Evolutionary conservation across 768 basidiomycete genomes (phyloP), one percentile per base, ranked within the genome.

Genomic region (Kwoniella sp.): DNA sequence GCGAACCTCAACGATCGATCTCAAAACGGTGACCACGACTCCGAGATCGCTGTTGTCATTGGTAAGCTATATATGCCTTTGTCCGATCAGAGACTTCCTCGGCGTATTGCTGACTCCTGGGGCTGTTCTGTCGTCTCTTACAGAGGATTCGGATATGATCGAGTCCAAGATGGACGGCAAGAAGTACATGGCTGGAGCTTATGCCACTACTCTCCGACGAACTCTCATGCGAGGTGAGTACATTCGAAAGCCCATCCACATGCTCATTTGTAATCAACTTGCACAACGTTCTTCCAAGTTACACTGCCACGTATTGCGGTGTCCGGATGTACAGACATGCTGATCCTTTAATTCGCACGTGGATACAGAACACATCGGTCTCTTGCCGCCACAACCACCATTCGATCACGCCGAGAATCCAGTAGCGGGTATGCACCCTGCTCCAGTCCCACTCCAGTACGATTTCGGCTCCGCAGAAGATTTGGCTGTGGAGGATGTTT

Each of bases 41-140:
- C 92, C 0, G 96, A 98, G 82, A 95, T 97, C 68, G 91, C 90
- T 7, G 82, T 96, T 8, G 87, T 97, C 22, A 89, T 96, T 30
- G 66, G 72, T 73, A 23, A 55, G 65, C 52, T 48, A 12, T 12
- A 23, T 13, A 12, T 22, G 5, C n/a, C n/a, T n/a, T n/a, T n/a
- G n/a, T n/a, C n/a, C n/a, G n/a, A n/a, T n/a, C n/a, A n/a, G n/a
- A n/a, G n/a, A n/a, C n/a, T n/a, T n/a, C n/a, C n/a, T n/a, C n/a
- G n/a, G n/a, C n/a, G n/a, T n/a, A n/a, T n/a, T n/a, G n/a, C n/a
- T n/a, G n/a, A n/a, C n/a, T n/a, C n/a, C n/a, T n/a, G n/a, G n/a
- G n/a, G n/a, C n/a, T n/a, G n/a, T n/a, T n/a, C n/a, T n/a, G n/a
- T n/a, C n/a, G n/a, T n/a, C n/a, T n/a, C n/a, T 13, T n/a, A 25